These are phyloP conservation scores for Pseudogymnoascus sp. DNA, from an alignment of 2,329 filamentous ascomycete genomes.

Conservation along the genomic window DNA sequence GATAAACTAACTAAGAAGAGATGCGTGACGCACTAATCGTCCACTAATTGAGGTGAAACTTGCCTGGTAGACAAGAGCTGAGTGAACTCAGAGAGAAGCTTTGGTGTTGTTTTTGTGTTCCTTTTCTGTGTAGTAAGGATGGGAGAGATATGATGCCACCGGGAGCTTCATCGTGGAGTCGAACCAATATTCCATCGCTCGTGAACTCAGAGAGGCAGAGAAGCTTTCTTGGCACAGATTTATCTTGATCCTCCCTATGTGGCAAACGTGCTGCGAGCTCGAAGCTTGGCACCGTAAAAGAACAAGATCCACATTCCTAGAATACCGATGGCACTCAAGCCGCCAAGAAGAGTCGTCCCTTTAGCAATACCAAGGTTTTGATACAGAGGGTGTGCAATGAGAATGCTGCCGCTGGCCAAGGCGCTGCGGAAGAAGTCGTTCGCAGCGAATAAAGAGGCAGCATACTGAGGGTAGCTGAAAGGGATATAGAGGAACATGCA, in stretches of 20 bases:
- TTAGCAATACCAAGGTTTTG: constrained; percentile 49
- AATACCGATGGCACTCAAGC: constrained; percentile 43
- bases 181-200: too few relatives aligned
- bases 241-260: not conserved
- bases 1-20: too few relatives aligned
- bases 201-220: too few relatives aligned
- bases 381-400: constrained; percentile 53
- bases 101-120: too few relatives aligned
- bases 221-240: too few relatives aligned
- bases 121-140: too few relatives aligned
- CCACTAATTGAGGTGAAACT: too few relatives aligned
- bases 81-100: too few relatives aligned
- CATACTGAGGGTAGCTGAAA: constrained; percentile 45
- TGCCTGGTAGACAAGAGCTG: too few relatives aligned
- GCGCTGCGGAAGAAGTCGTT: constrained; percentile 52
- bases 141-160: too few relatives aligned
- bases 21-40: too few relatives aligned
- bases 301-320: constrained; percentile 41
- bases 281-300: not conserved
- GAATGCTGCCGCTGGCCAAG: constrained; percentile 49
- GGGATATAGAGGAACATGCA: constrained; percentile 53
- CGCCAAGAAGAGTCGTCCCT: constrained; percentile 50
- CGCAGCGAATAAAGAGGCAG: constrained; percentile 50
- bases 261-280: not conserved
- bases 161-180: too few relatives aligned